Percentiles rank a stretch among this genome's conserved stretches.
Conservation (phyloP, 2,329 filamentous ascomycete species). For the Beauveria rudraprayagi region DNA sequence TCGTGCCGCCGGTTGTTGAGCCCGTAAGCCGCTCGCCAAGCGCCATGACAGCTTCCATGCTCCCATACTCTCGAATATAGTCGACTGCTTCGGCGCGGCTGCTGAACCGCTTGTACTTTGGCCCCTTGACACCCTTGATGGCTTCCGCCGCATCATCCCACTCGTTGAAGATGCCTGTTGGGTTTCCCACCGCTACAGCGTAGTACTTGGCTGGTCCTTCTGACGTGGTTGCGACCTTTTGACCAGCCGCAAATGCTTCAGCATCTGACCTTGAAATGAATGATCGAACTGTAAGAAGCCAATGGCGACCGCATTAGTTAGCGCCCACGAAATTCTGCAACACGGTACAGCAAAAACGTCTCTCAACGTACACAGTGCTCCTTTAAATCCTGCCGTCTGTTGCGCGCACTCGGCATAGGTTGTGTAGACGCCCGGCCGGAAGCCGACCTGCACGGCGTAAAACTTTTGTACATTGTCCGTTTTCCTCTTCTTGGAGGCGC, state of each 20-base stretch:
- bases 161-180: conserved; percentile 51
- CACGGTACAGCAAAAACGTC: neutral
- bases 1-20: neutral
- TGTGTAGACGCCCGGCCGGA: conserved; percentile 52
- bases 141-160: conserved; percentile 66
- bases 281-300: conserved; percentile 57
- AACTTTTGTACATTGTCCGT: conserved; percentile 44
- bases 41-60: conserved; percentile 33
- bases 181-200: conserved; percentile 51
- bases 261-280: conserved; percentile 69
- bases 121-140: conserved; percentile 63
- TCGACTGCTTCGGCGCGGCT: conserved; percentile 66
- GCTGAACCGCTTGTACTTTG: conserved; percentile 61
- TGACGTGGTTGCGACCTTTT: conserved; percentile 30
- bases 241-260: conserved; percentile 65
- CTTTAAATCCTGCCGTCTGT: conserved; percentile 53
- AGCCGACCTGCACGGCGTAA: conserved; percentile 54
- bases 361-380: conserved; percentile 56
- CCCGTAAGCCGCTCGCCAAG: conserved; percentile 25
- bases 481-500: conserved; percentile 39
- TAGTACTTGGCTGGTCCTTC: conserved; percentile 45
- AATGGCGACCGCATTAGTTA: neutral
- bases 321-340: neutral
- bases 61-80: conserved; percentile 54
- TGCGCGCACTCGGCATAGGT: conserved; percentile 53